Percentiles rank a stretch among this genome's conserved stretches.
Evolutionary conservation across 257 asterid genomes (phyloP).

Genomic region (Euphrasia confusa): DNA sequence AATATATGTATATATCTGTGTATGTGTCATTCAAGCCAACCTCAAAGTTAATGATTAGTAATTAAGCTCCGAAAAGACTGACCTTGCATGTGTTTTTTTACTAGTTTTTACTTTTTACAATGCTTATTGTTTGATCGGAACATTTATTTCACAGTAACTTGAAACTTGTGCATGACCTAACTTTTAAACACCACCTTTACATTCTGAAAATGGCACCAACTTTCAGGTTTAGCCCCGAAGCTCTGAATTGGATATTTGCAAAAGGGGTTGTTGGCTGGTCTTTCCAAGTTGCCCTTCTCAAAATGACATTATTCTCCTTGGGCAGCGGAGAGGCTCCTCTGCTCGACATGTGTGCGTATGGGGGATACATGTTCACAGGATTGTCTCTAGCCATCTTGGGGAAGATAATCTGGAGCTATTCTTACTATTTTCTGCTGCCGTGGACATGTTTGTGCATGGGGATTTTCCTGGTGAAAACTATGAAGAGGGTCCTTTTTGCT

Average conservation of each 20-base stretch:
- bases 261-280: conserved; percentile 52
- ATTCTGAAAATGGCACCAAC: not conserved
- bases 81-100: not conserved
- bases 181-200: not conserved
- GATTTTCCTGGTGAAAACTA: conserved; percentile 45
- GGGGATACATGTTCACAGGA: conserved; percentile 50
- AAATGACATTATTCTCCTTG: conserved; percentile 43
- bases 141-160: not conserved
- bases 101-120: not conserved
- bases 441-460: conserved; percentile 56
- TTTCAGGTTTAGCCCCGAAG: conserved; percentile 54
- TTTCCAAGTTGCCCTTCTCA: conserved; percentile 47
- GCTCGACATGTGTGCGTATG: conserved; percentile 50
- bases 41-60: not conserved
- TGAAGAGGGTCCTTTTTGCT: conserved; percentile 49
- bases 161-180: not conserved
- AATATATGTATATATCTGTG: no score
- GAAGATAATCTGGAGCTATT: conserved; percentile 36
- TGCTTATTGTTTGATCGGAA: conserved; percentile 3
- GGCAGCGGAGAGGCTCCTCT: conserved; percentile 59
- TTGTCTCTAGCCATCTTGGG: conserved; percentile 45
- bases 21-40: not conserved
- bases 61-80: not conserved
- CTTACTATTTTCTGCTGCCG: conserved; percentile 44
- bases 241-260: conserved; percentile 43